These are phyloP conservation scores for Exophiala bonariae DNA, from an alignment of 2,329 filamentous ascomycete species.

Conservation along the genomic window DNA sequence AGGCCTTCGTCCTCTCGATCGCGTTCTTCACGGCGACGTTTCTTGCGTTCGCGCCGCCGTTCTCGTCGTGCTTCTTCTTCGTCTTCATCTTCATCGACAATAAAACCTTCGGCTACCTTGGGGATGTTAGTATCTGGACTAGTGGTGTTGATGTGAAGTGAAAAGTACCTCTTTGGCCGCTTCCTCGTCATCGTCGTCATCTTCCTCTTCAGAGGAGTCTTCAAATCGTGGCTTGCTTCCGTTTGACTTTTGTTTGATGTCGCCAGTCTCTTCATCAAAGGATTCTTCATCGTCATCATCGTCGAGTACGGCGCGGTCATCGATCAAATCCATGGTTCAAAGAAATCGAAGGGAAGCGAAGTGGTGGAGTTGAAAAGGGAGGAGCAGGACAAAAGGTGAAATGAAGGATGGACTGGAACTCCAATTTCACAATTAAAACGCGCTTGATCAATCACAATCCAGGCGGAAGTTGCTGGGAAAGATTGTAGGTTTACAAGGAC, in stretches of 20 bases:
- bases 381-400: background rate
- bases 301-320: constrained; percentile 82
- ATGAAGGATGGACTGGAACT: background rate
- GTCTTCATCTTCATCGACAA: constrained; percentile 87
- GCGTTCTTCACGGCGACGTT: constrained; percentile 73
- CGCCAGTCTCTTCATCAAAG: constrained; percentile 73
- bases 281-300: constrained; percentile 83
- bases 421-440: too few species aligned
- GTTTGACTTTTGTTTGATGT: constrained; percentile 47
- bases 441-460: too few species aligned
- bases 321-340: constrained; percentile 57
- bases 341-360: background rate
- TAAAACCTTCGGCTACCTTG: constrained; percentile 90
- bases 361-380: background rate
- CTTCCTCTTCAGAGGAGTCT: constrained; percentile 89
- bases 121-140: constrained; percentile 22
- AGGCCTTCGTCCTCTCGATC: constrained; percentile 81
- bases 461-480: background rate
- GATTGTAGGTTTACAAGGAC: too few species aligned
- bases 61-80: constrained; percentile 72
- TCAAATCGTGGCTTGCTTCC: constrained; percentile 56
- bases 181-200: constrained; percentile 90
- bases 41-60: constrained; percentile 65
- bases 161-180: constrained; percentile 69
- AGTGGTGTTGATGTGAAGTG: background rate